These are phyloP conservation scores for Trametes versicolor DNA, from an alignment of 1,284 basidiomycete genomes.

Conservation along the genomic window DNA sequence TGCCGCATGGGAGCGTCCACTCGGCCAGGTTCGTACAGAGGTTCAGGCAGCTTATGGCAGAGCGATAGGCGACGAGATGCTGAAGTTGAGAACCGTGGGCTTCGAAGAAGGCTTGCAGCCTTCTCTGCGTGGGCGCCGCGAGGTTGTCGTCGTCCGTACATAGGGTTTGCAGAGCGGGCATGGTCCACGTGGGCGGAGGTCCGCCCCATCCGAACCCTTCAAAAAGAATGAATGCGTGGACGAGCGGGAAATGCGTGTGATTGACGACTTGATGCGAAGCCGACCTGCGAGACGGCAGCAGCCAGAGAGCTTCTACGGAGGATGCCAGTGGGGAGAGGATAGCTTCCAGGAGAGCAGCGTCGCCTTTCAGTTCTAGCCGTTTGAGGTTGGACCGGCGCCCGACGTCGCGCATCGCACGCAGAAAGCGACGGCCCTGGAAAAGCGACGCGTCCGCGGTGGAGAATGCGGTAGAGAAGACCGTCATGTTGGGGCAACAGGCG, in stretches of 20 bases:
- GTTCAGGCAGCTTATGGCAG: not conserved
- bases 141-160: slow-evolving; percentile 14
- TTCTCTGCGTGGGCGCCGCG: not conserved
- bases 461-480: slow-evolving; percentile 46
- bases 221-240: slow-evolving; percentile 22
- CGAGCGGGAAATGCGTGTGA: slow-evolving; percentile 20
- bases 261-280: not conserved
- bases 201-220: slow-evolving; percentile 15
- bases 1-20: slow-evolving; percentile 21
- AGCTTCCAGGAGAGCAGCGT: slow-evolving; percentile 10
- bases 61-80: slow-evolving; percentile 4
- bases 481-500: slow-evolving; percentile 41
- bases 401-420: slow-evolving; percentile 18
- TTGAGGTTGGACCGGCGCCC: slow-evolving; percentile 19
- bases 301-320: slow-evolving; percentile 31
- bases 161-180: slow-evolving; percentile 18
- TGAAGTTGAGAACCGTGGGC: slow-evolving; percentile 17
- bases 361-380: slow-evolving; percentile 30
- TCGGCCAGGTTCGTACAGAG: slow-evolving; percentile 25
- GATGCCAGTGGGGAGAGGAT: slow-evolving; percentile 18
- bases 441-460: slow-evolving; percentile 34
- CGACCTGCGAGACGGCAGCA: slow-evolving; percentile 11
- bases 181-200: slow-evolving; percentile 19
- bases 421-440: slow-evolving; percentile 16
- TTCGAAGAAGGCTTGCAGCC: slow-evolving; percentile 10